Evolutionary conservation across 1,284 basidiomycete genomes (phyloP), one percentile per base, ranked within the genome.

Genomic region (Rhodofomes roseus): DNA sequence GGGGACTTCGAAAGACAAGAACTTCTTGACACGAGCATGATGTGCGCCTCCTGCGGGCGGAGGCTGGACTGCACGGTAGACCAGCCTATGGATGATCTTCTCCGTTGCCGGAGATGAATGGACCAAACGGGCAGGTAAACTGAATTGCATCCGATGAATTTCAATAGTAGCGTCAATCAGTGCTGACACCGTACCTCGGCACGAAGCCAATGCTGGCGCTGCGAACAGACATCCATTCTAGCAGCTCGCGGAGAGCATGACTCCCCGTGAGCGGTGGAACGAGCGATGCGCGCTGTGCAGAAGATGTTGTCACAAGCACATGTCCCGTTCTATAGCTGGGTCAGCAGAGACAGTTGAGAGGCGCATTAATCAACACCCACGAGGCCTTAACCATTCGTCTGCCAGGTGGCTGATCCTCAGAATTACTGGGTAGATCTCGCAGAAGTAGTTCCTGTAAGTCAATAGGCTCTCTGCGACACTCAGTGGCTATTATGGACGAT

Each of bases 191-290:
- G 18, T 44, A 88, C 89, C 81, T 86, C 53, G 84, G 77, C 51
- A 81, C 75, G 66, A 89, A 90, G 22, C 78, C 64, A 50, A 73
- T 66, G 54, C 73, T 69, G 14, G 68, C 64, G 29, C 70, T 56
- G 43, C 74, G 69, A 16, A 71, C 71, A 59, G 73, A 64, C 40
- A 84, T 69, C 83, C 84, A 86, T 43, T 77, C 68, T 25, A 83
- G 68, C 46, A 84, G 66, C 25, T 79, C 74, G 3, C 70, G 63
- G 60, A 85, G 76, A 27, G 75, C 65, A 59, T 75, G 75, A 14
- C 74, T 66, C 22, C 83, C 82, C 53, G 71, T 69, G 18, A 88
- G 66, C n/a, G 85, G 85, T 22, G 86, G 81, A 34, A 73, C 66
- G 25, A 88, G 74, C 22, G 70, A 76, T 14, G 74, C 58, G 40